A percentile compares a stretch with the other conserved stretches of the same genome.
phyloP scores from a whole-genome alignment of 768 basidiomycete species.

The Lepiota subincarnata region DNA sequence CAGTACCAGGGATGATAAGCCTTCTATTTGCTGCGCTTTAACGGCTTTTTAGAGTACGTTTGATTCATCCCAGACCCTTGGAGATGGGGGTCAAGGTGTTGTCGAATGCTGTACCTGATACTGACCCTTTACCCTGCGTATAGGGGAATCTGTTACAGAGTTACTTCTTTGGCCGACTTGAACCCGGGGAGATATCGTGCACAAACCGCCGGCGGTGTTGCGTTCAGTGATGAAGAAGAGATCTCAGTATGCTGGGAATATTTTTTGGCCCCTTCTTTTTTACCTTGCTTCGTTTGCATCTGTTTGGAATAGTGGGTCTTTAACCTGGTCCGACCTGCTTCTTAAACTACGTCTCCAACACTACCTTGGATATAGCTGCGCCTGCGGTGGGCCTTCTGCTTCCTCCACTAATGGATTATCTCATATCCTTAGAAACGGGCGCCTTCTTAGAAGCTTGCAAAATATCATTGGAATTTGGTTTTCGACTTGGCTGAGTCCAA shows the following conservation, averaged over 20 bases:
- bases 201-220: too few relatives aligned
- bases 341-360: background rate
- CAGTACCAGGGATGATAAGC: too few relatives aligned
- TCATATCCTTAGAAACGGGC: too few relatives aligned
- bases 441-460: too few relatives aligned
- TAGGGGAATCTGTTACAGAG: too few relatives aligned
- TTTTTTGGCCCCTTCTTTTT: background rate
- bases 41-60: background rate
- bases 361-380: background rate
- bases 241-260: background rate
- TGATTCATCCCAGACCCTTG: background rate
- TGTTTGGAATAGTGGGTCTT: slow-evolving; percentile 1
- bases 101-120: too few relatives aligned
- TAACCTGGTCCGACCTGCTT: too few relatives aligned
- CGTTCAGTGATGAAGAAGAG: background rate
- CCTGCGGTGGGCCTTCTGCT: too few relatives aligned
- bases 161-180: too few relatives aligned
- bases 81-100: background rate
- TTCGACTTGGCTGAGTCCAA: background rate
- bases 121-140: too few relatives aligned
- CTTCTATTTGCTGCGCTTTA: background rate
- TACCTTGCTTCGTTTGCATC: background rate
- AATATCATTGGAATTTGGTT: background rate
- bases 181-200: too few relatives aligned
- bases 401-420: too few relatives aligned